Evolutionary conservation across 257 asterid genomes (phyloP).

Genomic region (Nemophila menziesii): DNA sequence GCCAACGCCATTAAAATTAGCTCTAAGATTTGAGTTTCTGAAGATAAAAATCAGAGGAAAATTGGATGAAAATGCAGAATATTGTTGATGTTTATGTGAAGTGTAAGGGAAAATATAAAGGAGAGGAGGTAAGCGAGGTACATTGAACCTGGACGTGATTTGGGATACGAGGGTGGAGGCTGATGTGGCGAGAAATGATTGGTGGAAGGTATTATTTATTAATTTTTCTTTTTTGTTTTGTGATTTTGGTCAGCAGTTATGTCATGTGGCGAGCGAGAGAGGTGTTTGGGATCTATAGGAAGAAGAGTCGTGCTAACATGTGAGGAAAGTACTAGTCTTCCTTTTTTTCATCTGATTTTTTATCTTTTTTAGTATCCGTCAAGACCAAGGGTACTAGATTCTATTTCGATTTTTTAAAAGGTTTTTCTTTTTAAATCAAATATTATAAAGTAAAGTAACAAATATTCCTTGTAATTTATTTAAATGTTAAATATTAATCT

Average conservation of each 20-base stretch:
- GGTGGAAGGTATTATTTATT: slow-evolving; percentile 7
- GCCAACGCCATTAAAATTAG: slow-evolving; percentile 42
- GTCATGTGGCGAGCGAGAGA: slow-evolving; percentile 37
- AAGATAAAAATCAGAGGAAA: background rate
- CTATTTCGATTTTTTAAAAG: too few relatives aligned
- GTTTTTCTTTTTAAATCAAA: too few relatives aligned
- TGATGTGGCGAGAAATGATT: slow-evolving; percentile 29
- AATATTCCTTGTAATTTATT: too few relatives aligned
- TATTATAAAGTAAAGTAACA: too few relatives aligned
- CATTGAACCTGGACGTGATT: slow-evolving; percentile 74
- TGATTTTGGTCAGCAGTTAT: slow-evolving; percentile 28
- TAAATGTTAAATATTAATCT: too few relatives aligned
- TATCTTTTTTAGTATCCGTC: too few relatives aligned
- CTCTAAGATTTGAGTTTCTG: background rate
- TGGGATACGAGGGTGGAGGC: slow-evolving; percentile 1
- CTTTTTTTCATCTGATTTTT: too few relatives aligned
- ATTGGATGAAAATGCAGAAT: background rate
- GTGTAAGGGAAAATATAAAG: slow-evolving; percentile 9
- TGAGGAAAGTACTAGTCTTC: background rate
- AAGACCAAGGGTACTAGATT: too few relatives aligned
- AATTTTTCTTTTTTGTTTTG: background rate
- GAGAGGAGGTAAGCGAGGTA: slow-evolving; percentile 22
- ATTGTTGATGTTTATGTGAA: slow-evolving; percentile 1
- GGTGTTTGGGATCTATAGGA: background rate
- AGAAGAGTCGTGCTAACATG: slow-evolving; percentile 6